phyloP scores from a whole-genome alignment of 192 early-diverging fungal genomes.

The Umbelopsis sp. region DNA sequence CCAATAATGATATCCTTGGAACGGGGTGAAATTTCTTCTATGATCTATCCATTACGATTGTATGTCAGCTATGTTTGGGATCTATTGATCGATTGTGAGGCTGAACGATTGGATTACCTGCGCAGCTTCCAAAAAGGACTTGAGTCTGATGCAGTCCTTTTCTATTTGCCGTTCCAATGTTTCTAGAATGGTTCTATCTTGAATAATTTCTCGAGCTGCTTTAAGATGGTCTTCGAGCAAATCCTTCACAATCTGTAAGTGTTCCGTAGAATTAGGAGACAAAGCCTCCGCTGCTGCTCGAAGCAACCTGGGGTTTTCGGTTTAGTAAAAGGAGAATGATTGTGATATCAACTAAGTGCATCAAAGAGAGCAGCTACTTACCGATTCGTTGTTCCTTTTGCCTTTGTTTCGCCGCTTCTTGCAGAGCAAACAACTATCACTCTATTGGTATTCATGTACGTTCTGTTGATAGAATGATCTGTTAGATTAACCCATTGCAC shows the following conservation, averaged over 20 bases:
- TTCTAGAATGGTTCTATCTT: constrained; percentile 39
- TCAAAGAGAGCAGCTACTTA: constrained; percentile 19
- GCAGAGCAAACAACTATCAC: constrained; percentile 87
- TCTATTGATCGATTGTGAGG: too few species aligned
- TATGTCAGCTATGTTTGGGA: background rate
- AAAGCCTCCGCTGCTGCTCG: constrained; percentile 37
- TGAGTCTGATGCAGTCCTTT: constrained; percentile 70
- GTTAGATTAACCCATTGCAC: background rate
- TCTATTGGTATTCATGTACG: constrained; percentile 56
- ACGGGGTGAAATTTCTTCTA: constrained; percentile 90
- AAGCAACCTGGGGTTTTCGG: constrained; percentile 42
- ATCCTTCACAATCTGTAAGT: constrained; percentile 75
- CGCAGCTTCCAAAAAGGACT: constrained; percentile 83
- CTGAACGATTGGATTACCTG: constrained; percentile 41
- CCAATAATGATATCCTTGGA: constrained; percentile 90
- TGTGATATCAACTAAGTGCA: background rate
- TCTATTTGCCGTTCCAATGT: constrained; percentile 56
- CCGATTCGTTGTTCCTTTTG: constrained; percentile 84
- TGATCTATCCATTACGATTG: constrained; percentile 48
- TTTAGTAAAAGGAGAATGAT: too few species aligned
- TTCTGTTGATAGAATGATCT: background rate
- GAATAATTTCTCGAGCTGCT: constrained; percentile 55
- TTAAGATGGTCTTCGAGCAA: constrained; percentile 75
- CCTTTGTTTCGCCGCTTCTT: constrained; percentile 78
- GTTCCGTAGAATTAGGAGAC: constrained; percentile 28